These are phyloP conservation scores for Datisca glomerata DNA, from an alignment of 306 rosid genomes.

Conservation along the genomic window DNA sequence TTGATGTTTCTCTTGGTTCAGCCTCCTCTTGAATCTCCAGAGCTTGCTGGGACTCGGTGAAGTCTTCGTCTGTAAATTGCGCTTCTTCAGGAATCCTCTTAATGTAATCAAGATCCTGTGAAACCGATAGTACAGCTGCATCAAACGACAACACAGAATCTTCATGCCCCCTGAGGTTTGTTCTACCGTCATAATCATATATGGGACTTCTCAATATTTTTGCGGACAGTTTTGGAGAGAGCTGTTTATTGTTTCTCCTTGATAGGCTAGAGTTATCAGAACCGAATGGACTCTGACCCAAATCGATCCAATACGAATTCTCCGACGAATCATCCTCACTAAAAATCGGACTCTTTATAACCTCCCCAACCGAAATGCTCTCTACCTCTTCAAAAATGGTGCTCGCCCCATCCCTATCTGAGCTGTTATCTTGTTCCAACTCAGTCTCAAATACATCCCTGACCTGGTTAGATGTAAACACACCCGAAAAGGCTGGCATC, in stretches of 20 bases:
- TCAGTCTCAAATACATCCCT: conserved; percentile 89
- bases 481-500: conserved; percentile 95
- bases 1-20: conserved; percentile 23
- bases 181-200: conserved; percentile 52
- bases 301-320: conserved; percentile 87
- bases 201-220: conserved; percentile 52
- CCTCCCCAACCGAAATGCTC: conserved; percentile 85
- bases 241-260: conserved; percentile 35
- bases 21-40: conserved; percentile 57
- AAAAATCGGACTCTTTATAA: conserved; percentile 94
- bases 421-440: conserved; percentile 74
- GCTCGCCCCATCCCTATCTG: conserved; percentile 94
- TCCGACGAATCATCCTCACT: conserved; percentile 95
- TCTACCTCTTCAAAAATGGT: conserved; percentile 88
- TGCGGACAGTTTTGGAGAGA: conserved; percentile 52
- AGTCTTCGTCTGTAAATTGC: conserved; percentile 26
- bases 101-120: conserved; percentile 57
- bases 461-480: conserved; percentile 73
- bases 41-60: conserved; percentile 21
- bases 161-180: conserved; percentile 24
- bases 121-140: conserved; percentile 75
- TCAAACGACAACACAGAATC: conserved; percentile 79
- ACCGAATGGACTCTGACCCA: conserved; percentile 90
- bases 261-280: conserved; percentile 56
- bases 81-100: conserved; percentile 85